Evolutionary conservation across 2,329 filamentous ascomycete genomes (phyloP), one percentile per base, ranked within the genome.

Genomic region (Curvularia hawaiiensis): DNA sequence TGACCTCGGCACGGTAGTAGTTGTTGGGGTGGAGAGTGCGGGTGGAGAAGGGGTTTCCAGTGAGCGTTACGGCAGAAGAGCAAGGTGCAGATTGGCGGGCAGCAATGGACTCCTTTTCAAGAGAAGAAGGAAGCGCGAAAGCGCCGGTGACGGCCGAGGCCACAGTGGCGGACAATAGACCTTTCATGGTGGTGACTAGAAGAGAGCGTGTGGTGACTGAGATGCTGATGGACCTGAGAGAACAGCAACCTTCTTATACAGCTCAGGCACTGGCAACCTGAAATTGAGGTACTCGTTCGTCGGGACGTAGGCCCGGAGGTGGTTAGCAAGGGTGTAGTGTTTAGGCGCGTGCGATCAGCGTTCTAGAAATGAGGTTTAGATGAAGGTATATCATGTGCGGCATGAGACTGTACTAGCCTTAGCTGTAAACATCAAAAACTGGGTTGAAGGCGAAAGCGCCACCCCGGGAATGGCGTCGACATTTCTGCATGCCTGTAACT

Each of bases 1-100:
- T 78, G 55, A 84, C 80, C 67, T 85, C 82, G 7, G 81, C 80
- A 22, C 81, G 77, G 71, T 85, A 85, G 67, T 81, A 83, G 18
- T 80, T 77, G 68, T 84, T 84, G 53, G 78, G 79, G 60, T 83
- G 83, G 56, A 83, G 75, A 56, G 81, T 77, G 61, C 81, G 79
- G 33, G 78, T 79, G 20, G 74, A 71, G 61, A 85, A 84, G 3
- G 82, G 81, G 67, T 85, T 85, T 30, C 85, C 86, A 14, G 80
- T 66, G 50, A 76, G 71, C 50, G 71, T 75, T 52, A 76, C 74
- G 18, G 73, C 62, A 58, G 71, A 74, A 33, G 74, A 65, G 62
- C 74, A 76, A 50, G 68, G 68, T 52, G 64, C 64, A 50, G 63
- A 64, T 50, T 67, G 67, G 47, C 72, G 71, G 55, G 70, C 72